Evolutionary conservation across 2,329 filamentous ascomycete species (phyloP), one percentile per base, ranked within the genome.

Genomic region (Pseudopithomyces maydicus): DNA sequence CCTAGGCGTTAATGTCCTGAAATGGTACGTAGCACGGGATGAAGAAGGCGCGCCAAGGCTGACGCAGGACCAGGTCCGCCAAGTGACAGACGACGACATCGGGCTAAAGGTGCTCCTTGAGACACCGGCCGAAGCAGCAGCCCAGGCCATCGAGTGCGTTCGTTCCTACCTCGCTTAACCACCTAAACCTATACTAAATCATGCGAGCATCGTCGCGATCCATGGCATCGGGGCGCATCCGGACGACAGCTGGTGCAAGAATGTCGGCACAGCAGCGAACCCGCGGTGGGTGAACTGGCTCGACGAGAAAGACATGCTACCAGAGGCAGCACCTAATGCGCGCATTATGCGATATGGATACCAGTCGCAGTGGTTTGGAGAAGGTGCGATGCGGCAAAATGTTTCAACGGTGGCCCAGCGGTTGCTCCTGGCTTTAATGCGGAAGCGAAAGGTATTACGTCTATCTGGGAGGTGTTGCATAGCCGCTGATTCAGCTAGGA

Each of bases 291-390:
- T 65, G 54, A 68, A 72, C 61, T 70, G 62, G 69, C 63, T 70
- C 26, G 33, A 53, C 2, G 56, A 63, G 33, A 53, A 63, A 47
- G 38, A 51, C 38, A 69, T 68, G 61, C 54, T 71, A 29, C 64
- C 59, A 41, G 57, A 60, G 4, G 43, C 62, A 41, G 63, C 56
- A 19, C 58, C 65, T 3, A 54, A 66, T 50, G 66, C 65, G 23
- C 63, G 66, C 33, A 68, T 72, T 26, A 68, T 69, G 60, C 60
- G 62, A 43, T 72, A 65, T 56, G 59, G 67, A 52, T 72, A 70
- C 43, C 11, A 64, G 54, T 69, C 66, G 29, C 52, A 61, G 39
- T 70, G 59, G 65, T 69, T 70, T 62, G 61, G 65, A 7, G 23
- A 63, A 42, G 62, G 39, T 23, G 55, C 58, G 32, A 64, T 69